These are phyloP conservation scores for Botrytis elliptica DNA, from an alignment of 2,329 filamentous ascomycete genomes.

Conservation along the genomic window DNA sequence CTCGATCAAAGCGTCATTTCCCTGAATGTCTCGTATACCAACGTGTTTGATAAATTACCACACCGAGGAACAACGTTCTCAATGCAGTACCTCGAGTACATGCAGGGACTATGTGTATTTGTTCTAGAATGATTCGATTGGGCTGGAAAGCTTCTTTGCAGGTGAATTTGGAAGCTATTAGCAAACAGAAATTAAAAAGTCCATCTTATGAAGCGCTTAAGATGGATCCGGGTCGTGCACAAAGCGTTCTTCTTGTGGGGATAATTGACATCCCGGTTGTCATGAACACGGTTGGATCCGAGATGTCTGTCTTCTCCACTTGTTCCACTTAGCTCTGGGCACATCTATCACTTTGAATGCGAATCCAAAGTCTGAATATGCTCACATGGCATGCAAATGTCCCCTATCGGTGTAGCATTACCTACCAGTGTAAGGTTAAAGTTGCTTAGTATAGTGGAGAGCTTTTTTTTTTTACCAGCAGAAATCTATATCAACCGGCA, in stretches of 20 bases:
- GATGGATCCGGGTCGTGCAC: slow-evolving; percentile 3
- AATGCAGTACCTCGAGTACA: background rate
- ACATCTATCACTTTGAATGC: background rate
- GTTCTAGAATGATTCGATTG: slow-evolving; percentile 11
- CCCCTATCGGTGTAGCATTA: slow-evolving; percentile 9
- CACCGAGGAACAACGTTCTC: background rate
- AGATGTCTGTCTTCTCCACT: background rate
- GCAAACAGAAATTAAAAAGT: background rate
- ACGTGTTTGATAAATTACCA: slow-evolving; percentile 1
- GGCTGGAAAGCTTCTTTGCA: slow-evolving; percentile 15
- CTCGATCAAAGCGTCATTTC: background rate
- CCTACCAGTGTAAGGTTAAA: slow-evolving; percentile 7
- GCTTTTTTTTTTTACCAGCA: background rate
- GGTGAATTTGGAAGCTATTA: slow-evolving; percentile 7
- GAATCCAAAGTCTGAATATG: slow-evolving; percentile 3
- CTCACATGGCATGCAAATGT: slow-evolving; percentile 5
- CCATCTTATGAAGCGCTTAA: slow-evolving; percentile 2
- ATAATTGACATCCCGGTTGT: background rate
- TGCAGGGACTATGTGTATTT: background rate
- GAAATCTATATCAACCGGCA: background rate
- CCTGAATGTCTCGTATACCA: background rate
- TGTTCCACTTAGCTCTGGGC: slow-evolving; percentile 1
- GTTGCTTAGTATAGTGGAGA: background rate
- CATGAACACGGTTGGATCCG: background rate
- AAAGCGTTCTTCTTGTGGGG: background rate